A percentile compares a stretch with the other conserved stretches of the same genome.
Conservation (phyloP, 257 asterid species). For the Solanum clarkiae region DNA sequence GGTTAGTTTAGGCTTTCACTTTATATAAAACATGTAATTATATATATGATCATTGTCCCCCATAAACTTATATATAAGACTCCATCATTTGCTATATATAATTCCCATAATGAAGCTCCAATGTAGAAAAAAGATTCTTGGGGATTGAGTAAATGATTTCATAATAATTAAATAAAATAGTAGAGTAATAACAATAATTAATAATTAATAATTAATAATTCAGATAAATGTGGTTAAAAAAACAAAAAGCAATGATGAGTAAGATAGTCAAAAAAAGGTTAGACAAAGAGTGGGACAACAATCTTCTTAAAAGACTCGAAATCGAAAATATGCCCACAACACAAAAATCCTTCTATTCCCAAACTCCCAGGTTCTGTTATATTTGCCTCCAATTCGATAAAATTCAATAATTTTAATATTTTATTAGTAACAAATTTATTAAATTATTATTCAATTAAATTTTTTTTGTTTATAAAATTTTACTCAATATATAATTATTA, state of each 20-base stretch:
- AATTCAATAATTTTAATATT: neutral
- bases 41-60: neutral
- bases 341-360: neutral
- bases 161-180: neutral
- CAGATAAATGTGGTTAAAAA: neutral
- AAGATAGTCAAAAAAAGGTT: neutral
- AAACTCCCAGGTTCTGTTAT: neutral
- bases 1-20: neutral
- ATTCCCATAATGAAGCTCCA: neutral
- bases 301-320: neutral
- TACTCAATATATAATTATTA: rapidly evolving
- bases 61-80: neutral
- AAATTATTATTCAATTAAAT: no score
- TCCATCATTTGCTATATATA: neutral
- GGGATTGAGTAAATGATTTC: neutral
- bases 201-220: neutral
- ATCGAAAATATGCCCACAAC: neutral
- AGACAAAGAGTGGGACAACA: neutral
- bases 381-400: neutral
- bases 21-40: neutral
- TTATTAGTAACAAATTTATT: neutral
- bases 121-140: neutral
- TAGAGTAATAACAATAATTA: no score
- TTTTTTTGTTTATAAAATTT: no score
- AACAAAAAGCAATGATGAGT: neutral